Evolutionary conservation across 495 filamentous ascomycete species (phyloP), one percentile per base, ranked within the genome.

Genomic region (Aspergillus homomorphus): DNA sequence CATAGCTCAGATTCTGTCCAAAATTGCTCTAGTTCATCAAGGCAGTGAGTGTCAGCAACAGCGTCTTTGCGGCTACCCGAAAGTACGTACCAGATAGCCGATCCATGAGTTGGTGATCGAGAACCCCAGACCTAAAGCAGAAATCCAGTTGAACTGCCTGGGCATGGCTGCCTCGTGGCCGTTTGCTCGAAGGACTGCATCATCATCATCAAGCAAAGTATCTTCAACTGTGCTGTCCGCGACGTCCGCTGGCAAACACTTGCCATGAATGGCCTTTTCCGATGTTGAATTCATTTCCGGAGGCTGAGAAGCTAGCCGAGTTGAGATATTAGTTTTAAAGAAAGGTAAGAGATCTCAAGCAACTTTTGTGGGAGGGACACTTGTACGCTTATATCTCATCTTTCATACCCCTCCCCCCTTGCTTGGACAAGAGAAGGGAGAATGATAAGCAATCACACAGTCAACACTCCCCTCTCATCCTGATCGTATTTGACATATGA

Each of bases 61-160:
- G 6, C 4, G 16, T 18, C 28, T 8, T 54, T n/a, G 38, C 10
- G 14, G 38, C 1, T 24, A 23, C 30, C 10, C 42, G 24, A 18
- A 8, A 20, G 4, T 21, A 33, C 56, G 53, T 28, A 58, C 59
- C n/a, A 66, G 33, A 30, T 68, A 69, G 8, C 72, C 72, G 26
- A 65, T 58, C 72, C 73, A 76, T n/a, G 73, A 72, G 54, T 73
- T 74, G 4, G 70, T 72, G 45, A 76, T 70, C 2, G 69, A 67
- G 51, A 73, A 75, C 0, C 63, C 67, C 16, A 77, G 44, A 0
- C 72, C 71, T 4, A 73, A 45, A 0, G 69, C 58, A 1, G 71
- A 64, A 16, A 74, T 18, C 33, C 61, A 62, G 19, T 59, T 66
- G 56, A 77, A 74, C 21, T 65, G 65, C n/a, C 71, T 58, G 18